A percentile compares a stretch with the other conserved stretches of the same genome.
Evolutionary conservation across 306 rosid genomes (phyloP).

Genomic region (Ormosia semicastrata): DNA sequence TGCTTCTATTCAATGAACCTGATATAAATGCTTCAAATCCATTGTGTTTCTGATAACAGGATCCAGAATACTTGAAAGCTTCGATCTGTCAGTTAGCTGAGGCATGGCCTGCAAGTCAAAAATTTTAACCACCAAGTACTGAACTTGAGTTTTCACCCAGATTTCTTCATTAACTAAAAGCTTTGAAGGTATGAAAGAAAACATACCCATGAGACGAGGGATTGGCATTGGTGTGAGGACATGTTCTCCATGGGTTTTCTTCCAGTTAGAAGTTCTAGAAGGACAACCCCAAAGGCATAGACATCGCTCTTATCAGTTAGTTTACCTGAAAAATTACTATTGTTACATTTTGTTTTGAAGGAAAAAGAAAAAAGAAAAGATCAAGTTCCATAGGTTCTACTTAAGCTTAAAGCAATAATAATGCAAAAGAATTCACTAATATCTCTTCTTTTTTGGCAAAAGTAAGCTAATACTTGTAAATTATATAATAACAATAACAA

Average conservation of each 20-base stretch:
- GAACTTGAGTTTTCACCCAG: neutral
- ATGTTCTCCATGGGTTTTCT: slow-evolving; percentile 65
- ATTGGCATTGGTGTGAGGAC: slow-evolving; percentile 55
- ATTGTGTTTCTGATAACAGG: slow-evolving; percentile 71
- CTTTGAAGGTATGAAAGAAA: slow-evolving; percentile 3
- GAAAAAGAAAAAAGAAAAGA: neutral
- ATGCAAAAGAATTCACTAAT: neutral
- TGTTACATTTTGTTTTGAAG: slow-evolving; percentile 20
- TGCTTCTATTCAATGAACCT: slow-evolving; percentile 48
- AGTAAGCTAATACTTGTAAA: neutral
- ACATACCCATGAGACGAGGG: slow-evolving; percentile 83
- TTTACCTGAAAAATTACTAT: slow-evolving; percentile 53
- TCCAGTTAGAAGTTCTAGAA: slow-evolving; percentile 81
- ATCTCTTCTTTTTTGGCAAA: neutral
- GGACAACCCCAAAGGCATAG: slow-evolving; percentile 88
- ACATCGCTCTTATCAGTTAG: slow-evolving; percentile 92
- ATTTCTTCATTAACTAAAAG: slow-evolving; percentile 4
- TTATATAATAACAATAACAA: neutral
- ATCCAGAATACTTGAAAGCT: slow-evolving; percentile 81
- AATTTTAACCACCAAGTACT: slow-evolving; percentile 24
- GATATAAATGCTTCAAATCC: slow-evolving; percentile 95
- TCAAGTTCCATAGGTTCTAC: neutral
- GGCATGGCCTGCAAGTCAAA: slow-evolving; percentile 83
- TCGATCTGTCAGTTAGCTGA: slow-evolving; percentile 81
- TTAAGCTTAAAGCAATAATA: neutral